Base-by-base conservation (phyloP, 257 asterid genomes). In the Perilla frutescens region DNA sequence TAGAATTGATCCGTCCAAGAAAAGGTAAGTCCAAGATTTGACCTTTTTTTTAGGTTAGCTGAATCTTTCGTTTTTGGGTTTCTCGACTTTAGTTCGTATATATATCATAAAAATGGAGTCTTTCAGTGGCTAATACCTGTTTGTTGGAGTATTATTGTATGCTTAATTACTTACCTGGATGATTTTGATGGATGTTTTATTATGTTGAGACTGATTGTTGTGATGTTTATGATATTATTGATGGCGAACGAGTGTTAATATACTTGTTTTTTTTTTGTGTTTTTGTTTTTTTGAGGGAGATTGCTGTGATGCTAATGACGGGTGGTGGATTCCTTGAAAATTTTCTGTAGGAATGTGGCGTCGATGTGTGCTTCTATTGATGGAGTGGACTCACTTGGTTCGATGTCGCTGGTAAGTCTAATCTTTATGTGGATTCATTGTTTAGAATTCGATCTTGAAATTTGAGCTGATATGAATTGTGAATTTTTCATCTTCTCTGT, bases 291-390 rank as follows among this genome's bases (percentile, higher is more conserved):
- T 20, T 20, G 26, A 20, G 26, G 26, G 1, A 20, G 26, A 20
- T 20, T 20, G 13, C 12, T 37, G 64, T 47, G 68, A 48, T 65
- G 14, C 67, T 68, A 36, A 41, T 66, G 54, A 63, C 48, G 62
- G 44, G 12, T 77, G 5, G 26, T 78, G 78, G 55, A 47, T 76
- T 71, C 54, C 26, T 71, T 85, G 68, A 15, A 59, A 15, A 53
- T 79, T 44, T 67, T 70, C 8, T 82, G 71, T 75, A 89, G 97
- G 91, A 78, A 62, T 81, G 62, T 83, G 58, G 26, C 39, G 14
- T 47, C 12, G 81, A 71, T 80, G 74, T 72, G 89, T 70, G 72
- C 93, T 60, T 87, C 96, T 36, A 69, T 83, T 54, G 96, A 92
- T 82, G 89, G 96, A 49, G 87, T 86, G 66, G 86, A 84, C 44